phyloP scores from a whole-genome alignment of 1,284 basidiomycete species.

The Kwoniella shivajii region DNA sequence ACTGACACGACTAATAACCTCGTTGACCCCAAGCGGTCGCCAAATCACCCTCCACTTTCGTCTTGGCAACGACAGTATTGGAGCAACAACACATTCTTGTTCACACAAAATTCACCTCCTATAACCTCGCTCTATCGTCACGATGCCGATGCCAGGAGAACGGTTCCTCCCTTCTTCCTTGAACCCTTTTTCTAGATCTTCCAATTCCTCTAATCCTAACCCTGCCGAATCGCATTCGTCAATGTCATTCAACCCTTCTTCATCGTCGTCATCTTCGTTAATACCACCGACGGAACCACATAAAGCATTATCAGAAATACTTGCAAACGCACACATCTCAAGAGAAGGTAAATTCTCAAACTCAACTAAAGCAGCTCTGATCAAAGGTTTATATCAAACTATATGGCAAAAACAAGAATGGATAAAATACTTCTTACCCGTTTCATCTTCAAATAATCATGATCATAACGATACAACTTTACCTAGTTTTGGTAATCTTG shows the following conservation, averaged over 20 bases:
- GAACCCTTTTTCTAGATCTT: constrained; percentile 18
- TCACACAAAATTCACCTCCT: too few species aligned
- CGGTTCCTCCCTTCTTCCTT: constrained; percentile 15
- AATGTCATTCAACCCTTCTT: not conserved
- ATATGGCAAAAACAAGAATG: constrained; percentile 38
- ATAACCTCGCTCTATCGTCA: not conserved
- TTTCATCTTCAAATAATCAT: constrained; percentile 10
- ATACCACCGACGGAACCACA: constrained; percentile 22
- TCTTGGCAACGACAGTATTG: too few species aligned
- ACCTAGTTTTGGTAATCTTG: not conserved
- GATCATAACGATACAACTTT: not conserved
- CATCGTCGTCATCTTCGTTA: not conserved
- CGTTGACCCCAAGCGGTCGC: too few species aligned
- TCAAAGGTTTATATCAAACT: constrained; percentile 36
- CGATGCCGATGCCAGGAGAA: constrained; percentile 15
- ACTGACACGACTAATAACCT: too few species aligned
- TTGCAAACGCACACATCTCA: constrained; percentile 14
- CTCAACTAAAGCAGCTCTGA: constrained; percentile 28
- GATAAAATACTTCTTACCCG: constrained; percentile 12
- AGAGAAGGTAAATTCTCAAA: constrained; percentile 19
- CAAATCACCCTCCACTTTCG: too few species aligned
- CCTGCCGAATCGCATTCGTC: not conserved
- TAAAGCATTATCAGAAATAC: constrained; percentile 24
- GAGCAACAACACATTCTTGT: too few species aligned
- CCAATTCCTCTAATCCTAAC: not conserved